A percentile compares a stretch with the other conserved stretches of the same genome.
These are phyloP conservation scores for Lachnellula cervina DNA, from an alignment of 2,329 filamentous ascomycete species.

Conservation along the genomic window DNA sequence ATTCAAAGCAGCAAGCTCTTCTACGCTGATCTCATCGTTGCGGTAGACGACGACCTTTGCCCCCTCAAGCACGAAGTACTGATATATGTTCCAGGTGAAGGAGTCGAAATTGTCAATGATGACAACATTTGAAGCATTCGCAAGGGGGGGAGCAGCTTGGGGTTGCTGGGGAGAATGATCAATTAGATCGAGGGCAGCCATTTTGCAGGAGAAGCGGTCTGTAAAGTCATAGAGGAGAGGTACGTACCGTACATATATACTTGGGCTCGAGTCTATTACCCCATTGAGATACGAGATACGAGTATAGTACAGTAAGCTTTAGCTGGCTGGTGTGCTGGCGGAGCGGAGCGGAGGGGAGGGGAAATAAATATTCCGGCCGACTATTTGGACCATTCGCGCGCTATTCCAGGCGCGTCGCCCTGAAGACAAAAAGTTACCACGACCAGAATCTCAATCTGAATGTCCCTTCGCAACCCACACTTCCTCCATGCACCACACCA, in stretches of 20 bases:
- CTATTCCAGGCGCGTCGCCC: slow-evolving; percentile 7
- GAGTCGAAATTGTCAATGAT: slow-evolving; percentile 99
- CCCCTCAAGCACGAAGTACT: slow-evolving; percentile 95
- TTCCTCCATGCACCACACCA: slow-evolving; percentile 28
- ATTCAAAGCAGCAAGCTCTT: slow-evolving; percentile 75
- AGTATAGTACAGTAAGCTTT: too few relatives aligned
- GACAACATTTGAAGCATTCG: slow-evolving; percentile 83
- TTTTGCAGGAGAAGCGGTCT: slow-evolving; percentile 22
- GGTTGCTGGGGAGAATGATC: slow-evolving; percentile 89
- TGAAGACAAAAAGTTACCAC: slow-evolving; percentile 12
- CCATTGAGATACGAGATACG: too few relatives aligned
- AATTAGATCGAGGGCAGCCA: slow-evolving; percentile 47
- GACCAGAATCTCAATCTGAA: background rate
- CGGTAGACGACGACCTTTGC: slow-evolving; percentile 84
- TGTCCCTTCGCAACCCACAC: background rate
- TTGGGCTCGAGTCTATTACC: too few relatives aligned
- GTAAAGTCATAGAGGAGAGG: background rate
- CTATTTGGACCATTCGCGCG: background rate
- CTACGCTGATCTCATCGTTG: slow-evolving; percentile 85
- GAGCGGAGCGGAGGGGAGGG: too few relatives aligned
- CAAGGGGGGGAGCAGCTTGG: slow-evolving; percentile 64
- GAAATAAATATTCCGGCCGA: background rate
- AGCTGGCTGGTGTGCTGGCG: too few relatives aligned
- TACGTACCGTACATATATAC: too few relatives aligned
- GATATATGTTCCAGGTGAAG: slow-evolving; percentile 99